These are phyloP conservation scores for Aureobasidium pullulans DNA, from an alignment of 2,329 filamentous ascomycete genomes.

Conservation along the genomic window DNA sequence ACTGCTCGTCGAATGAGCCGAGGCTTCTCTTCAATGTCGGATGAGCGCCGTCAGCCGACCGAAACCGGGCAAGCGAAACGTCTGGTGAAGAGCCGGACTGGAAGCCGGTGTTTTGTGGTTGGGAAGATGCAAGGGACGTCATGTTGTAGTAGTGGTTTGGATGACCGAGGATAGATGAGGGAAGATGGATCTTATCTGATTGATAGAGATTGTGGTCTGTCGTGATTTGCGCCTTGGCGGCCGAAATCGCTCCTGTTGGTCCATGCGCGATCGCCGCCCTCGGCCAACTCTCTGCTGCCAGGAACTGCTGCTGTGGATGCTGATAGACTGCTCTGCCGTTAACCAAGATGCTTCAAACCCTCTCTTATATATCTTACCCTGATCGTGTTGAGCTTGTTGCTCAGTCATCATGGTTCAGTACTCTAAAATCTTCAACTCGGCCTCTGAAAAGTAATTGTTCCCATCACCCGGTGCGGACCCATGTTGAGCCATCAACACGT, in stretches of 20 bases:
- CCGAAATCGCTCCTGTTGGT: neutral
- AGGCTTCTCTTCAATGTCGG: neutral
- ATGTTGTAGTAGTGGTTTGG: neutral
- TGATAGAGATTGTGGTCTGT: neutral
- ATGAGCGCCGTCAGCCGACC: neutral
- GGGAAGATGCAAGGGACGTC: neutral
- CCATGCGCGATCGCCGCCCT: neutral
- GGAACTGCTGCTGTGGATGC: neutral
- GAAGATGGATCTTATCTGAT: conserved; percentile 14
- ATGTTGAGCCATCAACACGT: too few species aligned
- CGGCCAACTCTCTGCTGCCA: too few species aligned
- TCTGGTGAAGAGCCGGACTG: neutral
- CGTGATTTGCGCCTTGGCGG: conserved; percentile 7
- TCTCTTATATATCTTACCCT: neutral
- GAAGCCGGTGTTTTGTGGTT: neutral
- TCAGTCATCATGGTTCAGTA: neutral
- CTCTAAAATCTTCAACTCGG: neutral
- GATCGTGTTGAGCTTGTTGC: neutral
- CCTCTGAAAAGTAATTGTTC: neutral
- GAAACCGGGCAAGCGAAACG: neutral
- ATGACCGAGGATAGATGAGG: conserved; percentile 6
- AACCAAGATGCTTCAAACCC: neutral
- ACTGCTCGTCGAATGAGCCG: neutral
- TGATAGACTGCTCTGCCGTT: neutral
- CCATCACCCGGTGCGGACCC: too few species aligned